These are phyloP conservation scores for Fusarium sp. DNA, from an alignment of 2,329 filamentous ascomycete species.

Conservation along the genomic window DNA sequence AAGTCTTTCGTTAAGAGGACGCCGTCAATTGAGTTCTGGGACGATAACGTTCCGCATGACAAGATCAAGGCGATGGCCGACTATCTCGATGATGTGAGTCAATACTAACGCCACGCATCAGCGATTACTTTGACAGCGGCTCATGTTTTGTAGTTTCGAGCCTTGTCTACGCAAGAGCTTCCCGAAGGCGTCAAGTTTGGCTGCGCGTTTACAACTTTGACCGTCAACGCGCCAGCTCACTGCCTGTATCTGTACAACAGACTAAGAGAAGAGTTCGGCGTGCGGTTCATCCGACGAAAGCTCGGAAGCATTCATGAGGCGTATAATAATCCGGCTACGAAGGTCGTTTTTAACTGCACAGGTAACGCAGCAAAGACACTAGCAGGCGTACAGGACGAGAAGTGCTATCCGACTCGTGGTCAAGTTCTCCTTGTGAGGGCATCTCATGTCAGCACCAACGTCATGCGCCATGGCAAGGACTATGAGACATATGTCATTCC, in stretches of 20 bases:
- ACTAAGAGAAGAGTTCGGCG: not conserved
- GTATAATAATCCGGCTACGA: rapidly evolving
- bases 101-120: no score
- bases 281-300: not conserved
- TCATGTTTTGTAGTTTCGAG: not conserved
- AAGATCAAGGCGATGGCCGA: slow-evolving; percentile 2
- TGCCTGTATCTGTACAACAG: not conserved
- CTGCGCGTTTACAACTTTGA: not conserved
- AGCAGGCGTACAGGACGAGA: not conserved
- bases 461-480: not conserved
- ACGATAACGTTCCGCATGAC: not conserved
- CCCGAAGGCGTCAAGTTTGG: not conserved
- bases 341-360: not conserved
- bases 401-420: not conserved
- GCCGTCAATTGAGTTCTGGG: not conserved
- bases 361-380: not conserved
- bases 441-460: not conserved
- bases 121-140: no score
- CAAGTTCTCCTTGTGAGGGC: not conserved
- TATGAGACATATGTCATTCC: not conserved
- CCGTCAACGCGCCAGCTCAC: not conserved
- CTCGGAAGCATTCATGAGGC: not conserved
- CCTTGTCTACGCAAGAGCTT: not conserved
- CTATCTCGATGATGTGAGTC: not conserved
- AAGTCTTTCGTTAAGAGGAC: not conserved